phyloP scores from a whole-genome alignment of 2,329 filamentous ascomycete species.

The Calonectria pseudoturangicola region DNA sequence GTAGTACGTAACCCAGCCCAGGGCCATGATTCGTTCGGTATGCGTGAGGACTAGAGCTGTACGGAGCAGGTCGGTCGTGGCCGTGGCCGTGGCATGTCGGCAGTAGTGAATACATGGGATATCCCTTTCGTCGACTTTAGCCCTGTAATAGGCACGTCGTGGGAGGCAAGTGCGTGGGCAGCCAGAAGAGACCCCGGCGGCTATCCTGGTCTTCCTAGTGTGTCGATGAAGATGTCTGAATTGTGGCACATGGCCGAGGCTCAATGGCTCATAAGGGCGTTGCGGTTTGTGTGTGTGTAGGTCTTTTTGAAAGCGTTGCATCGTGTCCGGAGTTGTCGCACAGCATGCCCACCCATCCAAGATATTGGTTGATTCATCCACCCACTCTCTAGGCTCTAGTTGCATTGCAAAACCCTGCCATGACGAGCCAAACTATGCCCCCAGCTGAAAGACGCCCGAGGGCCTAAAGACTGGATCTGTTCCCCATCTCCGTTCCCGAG shows the following conservation, averaged over 20 bases:
- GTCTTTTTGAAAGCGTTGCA: conserved; percentile 18
- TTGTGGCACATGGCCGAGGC: conserved; percentile 28
- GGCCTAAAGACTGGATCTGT: conserved; percentile 25
- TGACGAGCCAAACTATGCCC: conserved; percentile 22
- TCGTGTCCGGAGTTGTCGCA: conserved; percentile 24
- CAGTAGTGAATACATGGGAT: conserved; percentile 27
- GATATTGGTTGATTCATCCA: conserved; percentile 20
- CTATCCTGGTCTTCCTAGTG: conserved; percentile 15
- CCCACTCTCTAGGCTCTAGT: conserved; percentile 14
- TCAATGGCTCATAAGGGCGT: conserved; percentile 26
- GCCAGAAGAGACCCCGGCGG: conserved; percentile 2
- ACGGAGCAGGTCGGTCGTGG: background rate
- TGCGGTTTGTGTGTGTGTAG: conserved; percentile 6
- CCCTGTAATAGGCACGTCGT: background rate
- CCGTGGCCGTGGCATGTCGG: conserved; percentile 26
- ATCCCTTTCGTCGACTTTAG: conserved; percentile 20
- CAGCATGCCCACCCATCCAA: conserved; percentile 23
- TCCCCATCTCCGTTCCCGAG: conserved; percentile 30
- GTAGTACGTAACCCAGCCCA: conserved; percentile 20
- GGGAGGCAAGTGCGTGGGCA: conserved; percentile 7
- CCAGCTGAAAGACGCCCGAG: conserved; percentile 17
- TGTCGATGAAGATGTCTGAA: conserved; percentile 8
- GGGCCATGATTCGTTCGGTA: background rate
- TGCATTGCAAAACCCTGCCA: conserved; percentile 25
- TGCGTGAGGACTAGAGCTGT: conserved; percentile 7